Conservation (phyloP, 192 early-diverging fungal species). For the Dissophora globulifera region DNA sequence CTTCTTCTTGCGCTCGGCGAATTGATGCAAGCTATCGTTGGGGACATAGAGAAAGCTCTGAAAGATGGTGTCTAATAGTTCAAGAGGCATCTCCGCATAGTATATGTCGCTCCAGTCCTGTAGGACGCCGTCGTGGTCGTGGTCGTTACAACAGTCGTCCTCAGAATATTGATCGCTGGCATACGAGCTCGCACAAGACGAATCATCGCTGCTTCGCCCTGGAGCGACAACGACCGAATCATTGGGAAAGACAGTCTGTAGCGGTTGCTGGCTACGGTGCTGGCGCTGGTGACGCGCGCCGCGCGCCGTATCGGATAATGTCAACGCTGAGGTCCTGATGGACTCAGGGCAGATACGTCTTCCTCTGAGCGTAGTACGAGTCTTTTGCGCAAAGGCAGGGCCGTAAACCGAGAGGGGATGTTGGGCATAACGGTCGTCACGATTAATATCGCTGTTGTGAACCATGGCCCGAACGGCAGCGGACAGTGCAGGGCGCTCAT, state of each 20-base stretch:
- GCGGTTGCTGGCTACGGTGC: not conserved
- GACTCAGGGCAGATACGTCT: not conserved
- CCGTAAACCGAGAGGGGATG: constrained; percentile 10
- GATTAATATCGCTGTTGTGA: too few relatives aligned
- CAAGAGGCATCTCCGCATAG: constrained; percentile 26
- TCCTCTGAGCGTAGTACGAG: not conserved
- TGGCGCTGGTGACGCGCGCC: not conserved
- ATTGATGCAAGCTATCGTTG: not conserved
- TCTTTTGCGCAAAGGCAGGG: not conserved
- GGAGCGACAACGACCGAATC: constrained; percentile 3
- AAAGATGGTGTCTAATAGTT: constrained; percentile 20
- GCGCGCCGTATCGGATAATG: not conserved
- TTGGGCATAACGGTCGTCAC: not conserved
- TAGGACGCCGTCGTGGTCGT: not conserved
- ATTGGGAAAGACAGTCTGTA: constrained; percentile 1
- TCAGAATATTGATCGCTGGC: not conserved
- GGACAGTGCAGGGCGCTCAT: too few relatives aligned
- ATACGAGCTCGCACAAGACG: not conserved
- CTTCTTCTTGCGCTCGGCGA: constrained; percentile 6
- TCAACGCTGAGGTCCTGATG: not conserved
- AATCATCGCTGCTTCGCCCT: not conserved
- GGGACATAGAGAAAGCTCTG: constrained; percentile 4
- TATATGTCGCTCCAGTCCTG: constrained; percentile 11
- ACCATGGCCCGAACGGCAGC: too few relatives aligned
- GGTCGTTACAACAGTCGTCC: not conserved